Conservation (phyloP, 2,329 filamentous ascomycete species). For the Coleophoma crateriformis region DNA sequence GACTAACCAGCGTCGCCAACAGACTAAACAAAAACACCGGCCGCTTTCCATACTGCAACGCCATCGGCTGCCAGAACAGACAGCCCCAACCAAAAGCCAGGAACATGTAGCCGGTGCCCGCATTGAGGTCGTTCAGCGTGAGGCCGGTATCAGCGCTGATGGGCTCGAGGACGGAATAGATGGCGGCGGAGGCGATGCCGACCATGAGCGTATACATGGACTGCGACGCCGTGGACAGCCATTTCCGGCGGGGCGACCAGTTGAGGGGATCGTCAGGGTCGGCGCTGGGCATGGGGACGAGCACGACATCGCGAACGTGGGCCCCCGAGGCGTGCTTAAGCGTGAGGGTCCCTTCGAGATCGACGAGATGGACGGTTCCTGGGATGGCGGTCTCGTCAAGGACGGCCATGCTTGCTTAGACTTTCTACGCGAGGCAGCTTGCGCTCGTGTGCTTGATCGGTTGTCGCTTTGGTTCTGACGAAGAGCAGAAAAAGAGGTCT, state of each 20-base stretch:
- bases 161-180: slow-evolving; percentile 43
- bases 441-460: too few relatives aligned
- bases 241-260: slow-evolving; percentile 28
- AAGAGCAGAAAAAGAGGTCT: too few relatives aligned
- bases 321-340: slow-evolving; percentile 16
- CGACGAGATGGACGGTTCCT: slow-evolving; percentile 26
- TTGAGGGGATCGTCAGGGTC: slow-evolving; percentile 35
- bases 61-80: slow-evolving; percentile 46
- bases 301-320: slow-evolving; percentile 23
- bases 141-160: slow-evolving; percentile 41
- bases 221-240: slow-evolving; percentile 20
- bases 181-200: slow-evolving; percentile 40
- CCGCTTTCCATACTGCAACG: slow-evolving; percentile 44
- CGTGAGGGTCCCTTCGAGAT: slow-evolving; percentile 19
- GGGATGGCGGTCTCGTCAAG: slow-evolving; percentile 14
- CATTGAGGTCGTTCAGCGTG: slow-evolving; percentile 36
- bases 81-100: slow-evolving; percentile 44
- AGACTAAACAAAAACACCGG: slow-evolving; percentile 36
- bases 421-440: not conserved
- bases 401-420: not conserved
- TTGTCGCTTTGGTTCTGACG: too few relatives aligned
- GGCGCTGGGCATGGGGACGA: slow-evolving; percentile 25
- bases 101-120: slow-evolving; percentile 47
- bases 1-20: slow-evolving; percentile 19
- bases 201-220: slow-evolving; percentile 40